phyloP scores from a whole-genome alignment of 2,329 filamentous ascomycete genomes.

The Pseudonectria foliicola region DNA sequence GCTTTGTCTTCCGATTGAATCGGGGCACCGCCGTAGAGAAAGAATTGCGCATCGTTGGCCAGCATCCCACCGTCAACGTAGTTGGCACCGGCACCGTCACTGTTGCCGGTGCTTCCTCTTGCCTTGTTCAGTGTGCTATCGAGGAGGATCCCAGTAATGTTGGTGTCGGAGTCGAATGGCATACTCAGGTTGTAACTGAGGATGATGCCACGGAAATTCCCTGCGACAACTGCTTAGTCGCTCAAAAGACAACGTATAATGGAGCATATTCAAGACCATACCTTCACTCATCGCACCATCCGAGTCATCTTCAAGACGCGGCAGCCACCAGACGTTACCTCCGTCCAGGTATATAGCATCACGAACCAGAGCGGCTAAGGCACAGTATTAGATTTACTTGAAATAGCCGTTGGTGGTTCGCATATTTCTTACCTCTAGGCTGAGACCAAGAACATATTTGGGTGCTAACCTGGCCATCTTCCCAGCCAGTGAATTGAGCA shows the following conservation, averaged over 20 bases:
- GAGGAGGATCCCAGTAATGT: constrained; percentile 46
- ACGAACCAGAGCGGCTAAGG: constrained; percentile 47
- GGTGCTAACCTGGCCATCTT: constrained; percentile 44
- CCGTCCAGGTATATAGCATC: constrained; percentile 62
- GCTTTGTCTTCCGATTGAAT: constrained; percentile 32
- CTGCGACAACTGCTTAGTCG: constrained; percentile 27
- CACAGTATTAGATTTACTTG: constrained; percentile 14
- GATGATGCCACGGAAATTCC: constrained; percentile 44
- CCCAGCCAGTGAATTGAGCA: constrained; percentile 43
- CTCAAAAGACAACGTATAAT: no score
- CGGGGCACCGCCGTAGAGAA: constrained; percentile 54
- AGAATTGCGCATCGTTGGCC: constrained; percentile 56
- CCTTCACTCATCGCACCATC: constrained; percentile 18
- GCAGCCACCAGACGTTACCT: constrained; percentile 47
- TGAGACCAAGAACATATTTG: constrained; percentile 53
- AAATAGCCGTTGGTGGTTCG: neutral
- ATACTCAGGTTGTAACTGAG: constrained; percentile 52
- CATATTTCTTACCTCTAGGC: constrained; percentile 30
- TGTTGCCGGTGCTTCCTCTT: constrained; percentile 37
- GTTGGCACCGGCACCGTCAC: constrained; percentile 47
- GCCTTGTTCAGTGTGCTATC: constrained; percentile 39
- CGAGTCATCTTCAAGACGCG: constrained; percentile 39
- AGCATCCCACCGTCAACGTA: constrained; percentile 59
- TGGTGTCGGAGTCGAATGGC: constrained; percentile 44
- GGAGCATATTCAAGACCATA: no score